These are phyloP conservation scores for Colletotrichum sp. DNA, from an alignment of 2,329 filamentous ascomycete species.

Conservation along the genomic window DNA sequence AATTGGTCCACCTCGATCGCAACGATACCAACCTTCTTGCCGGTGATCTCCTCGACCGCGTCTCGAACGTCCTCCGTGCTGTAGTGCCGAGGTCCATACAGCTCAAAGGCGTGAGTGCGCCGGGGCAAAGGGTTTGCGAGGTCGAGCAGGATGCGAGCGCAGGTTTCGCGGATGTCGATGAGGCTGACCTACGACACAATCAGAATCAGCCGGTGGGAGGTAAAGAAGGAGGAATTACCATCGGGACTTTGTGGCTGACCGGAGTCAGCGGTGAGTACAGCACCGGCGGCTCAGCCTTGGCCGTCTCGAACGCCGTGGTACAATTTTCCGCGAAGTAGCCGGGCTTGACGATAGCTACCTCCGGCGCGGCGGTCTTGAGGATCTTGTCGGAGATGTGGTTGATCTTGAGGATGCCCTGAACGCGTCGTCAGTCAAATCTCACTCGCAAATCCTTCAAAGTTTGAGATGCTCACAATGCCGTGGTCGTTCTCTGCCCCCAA, in stretches of 20 bases:
- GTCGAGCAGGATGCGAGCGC: slow-evolving; percentile 27
- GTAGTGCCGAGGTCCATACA: slow-evolving; percentile 33
- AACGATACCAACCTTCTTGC: slow-evolving; percentile 27
- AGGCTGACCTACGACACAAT: slow-evolving; percentile 29
- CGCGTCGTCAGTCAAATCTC: too few species aligned
- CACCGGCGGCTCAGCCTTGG: slow-evolving; percentile 24
- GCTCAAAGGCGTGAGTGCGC: slow-evolving; percentile 23
- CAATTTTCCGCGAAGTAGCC: slow-evolving; percentile 23
- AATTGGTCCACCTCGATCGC: slow-evolving; percentile 27
- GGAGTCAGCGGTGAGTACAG: slow-evolving; percentile 31
- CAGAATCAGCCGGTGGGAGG: too few species aligned
- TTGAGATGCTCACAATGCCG: slow-evolving; percentile 29
- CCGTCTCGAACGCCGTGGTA: slow-evolving; percentile 5
- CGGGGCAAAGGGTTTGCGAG: not conserved
- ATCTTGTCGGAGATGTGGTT: slow-evolving; percentile 26
- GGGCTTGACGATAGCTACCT: slow-evolving; percentile 24
- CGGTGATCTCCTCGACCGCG: slow-evolving; percentile 29
- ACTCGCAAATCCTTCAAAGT: too few species aligned
- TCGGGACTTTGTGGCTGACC: slow-evolving; percentile 29
- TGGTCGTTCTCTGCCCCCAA: slow-evolving; percentile 32
- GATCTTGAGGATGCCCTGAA: slow-evolving; percentile 29
- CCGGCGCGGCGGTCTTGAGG: slow-evolving; percentile 21
- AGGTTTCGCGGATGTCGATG: slow-evolving; percentile 29
- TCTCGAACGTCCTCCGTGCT: slow-evolving; percentile 31
- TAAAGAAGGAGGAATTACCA: too few species aligned